Conservation (phyloP, 2,329 filamentous ascomycete genomes). For the Nemania sp. region DNA sequence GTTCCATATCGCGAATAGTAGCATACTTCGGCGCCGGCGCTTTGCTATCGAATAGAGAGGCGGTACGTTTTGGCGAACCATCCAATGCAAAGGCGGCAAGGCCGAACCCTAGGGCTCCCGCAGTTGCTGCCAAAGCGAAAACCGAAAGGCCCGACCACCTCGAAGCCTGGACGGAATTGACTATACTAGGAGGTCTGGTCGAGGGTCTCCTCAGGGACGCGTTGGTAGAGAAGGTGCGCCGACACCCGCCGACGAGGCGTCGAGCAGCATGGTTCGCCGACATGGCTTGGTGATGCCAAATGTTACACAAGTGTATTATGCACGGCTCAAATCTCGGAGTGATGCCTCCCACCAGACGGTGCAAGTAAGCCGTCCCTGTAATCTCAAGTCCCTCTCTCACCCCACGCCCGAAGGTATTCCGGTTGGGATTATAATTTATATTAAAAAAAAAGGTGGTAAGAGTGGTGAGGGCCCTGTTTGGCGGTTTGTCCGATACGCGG, state of each 20-base stretch:
- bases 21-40: slow-evolving; percentile 49
- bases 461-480: not conserved
- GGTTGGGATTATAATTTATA: not conserved
- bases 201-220: slow-evolving; percentile 17
- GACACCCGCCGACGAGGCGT: slow-evolving; percentile 19
- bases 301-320: slow-evolving; percentile 8
- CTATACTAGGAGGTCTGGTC: not conserved
- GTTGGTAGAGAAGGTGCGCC: slow-evolving; percentile 17
- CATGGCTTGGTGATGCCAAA: slow-evolving; percentile 12
- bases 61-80: slow-evolving; percentile 28
- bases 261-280: slow-evolving; percentile 20
- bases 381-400: not conserved
- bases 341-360: not conserved
- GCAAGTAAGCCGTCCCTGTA: not conserved
- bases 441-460: no score
- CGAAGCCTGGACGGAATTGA: slow-evolving; percentile 17
- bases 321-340: not conserved
- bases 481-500: not conserved
- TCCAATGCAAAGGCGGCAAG: slow-evolving; percentile 36
- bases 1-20: slow-evolving; percentile 54
- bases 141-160: slow-evolving; percentile 41
- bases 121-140: slow-evolving; percentile 37
- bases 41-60: slow-evolving; percentile 39
- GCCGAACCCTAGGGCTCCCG: slow-evolving; percentile 40
- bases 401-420: not conserved